Conservation (phyloP, 805 yeast species). For the Metschnikowia vanudenii region DNA sequence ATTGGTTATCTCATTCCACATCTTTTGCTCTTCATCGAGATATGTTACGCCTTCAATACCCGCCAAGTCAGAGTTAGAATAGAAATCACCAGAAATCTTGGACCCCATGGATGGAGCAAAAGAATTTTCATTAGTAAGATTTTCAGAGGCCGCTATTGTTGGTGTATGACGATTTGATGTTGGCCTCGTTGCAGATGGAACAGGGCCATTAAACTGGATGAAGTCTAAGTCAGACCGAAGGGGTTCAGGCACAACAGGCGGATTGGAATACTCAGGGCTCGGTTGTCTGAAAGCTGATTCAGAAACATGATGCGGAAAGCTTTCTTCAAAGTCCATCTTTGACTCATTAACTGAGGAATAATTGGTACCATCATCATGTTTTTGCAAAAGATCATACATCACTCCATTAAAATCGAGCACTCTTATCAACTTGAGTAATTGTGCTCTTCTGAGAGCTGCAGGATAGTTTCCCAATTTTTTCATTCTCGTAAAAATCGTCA, state of each 20-base stretch:
- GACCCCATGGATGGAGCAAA: conserved; percentile 3
- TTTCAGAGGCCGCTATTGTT: conserved; percentile 20
- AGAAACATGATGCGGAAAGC: conserved; percentile 3
- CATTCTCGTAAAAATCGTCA: conserved; percentile 69
- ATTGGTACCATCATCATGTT: conserved; percentile 52
- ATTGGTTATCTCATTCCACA: conserved; percentile 76
- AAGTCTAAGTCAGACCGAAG: conserved; percentile 25
- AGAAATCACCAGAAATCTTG: conserved; percentile 27
- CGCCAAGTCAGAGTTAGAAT: conserved; percentile 35
- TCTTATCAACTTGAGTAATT: conserved; percentile 59
- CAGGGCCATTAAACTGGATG: conserved; percentile 24
- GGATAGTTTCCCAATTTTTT: conserved; percentile 76
- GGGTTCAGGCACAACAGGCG: conserved; percentile 19
- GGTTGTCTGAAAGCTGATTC: conserved; percentile 12
- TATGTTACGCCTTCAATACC: conserved; percentile 45
- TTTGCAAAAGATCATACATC: conserved; percentile 53
- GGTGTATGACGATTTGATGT: conserved; percentile 21
- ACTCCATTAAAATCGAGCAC: conserved; percentile 68
- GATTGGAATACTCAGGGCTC: conserved; percentile 12
- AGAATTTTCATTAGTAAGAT: conserved; percentile 19
- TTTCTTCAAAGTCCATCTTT: conserved; percentile 14
- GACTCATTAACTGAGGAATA: conserved; percentile 2
- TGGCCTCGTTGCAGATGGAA: conserved; percentile 20
- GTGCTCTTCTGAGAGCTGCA: conserved; percentile 72
- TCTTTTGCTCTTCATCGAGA: conserved; percentile 44